Evolutionary conservation across 176 grass and related monocot species (phyloP).

Genomic region (Ampelocalamus luodianensis): DNA sequence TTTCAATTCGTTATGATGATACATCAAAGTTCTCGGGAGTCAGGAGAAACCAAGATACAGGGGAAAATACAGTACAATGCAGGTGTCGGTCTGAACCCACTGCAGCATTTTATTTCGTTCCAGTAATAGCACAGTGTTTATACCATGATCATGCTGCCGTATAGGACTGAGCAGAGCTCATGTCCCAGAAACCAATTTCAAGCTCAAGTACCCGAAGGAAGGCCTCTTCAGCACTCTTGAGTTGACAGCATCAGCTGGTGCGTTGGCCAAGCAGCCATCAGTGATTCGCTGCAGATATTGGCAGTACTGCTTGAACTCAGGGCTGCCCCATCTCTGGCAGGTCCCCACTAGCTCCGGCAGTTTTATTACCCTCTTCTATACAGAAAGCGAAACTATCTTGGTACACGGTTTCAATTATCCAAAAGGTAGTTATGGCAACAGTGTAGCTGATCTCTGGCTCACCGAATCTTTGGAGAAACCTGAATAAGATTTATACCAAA

Average conservation of each 20-base stretch:
- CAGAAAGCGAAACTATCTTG: constrained; percentile 88
- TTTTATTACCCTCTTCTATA: constrained; percentile 63
- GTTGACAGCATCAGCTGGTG: constrained; percentile 45
- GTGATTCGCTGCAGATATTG: constrained; percentile 68
- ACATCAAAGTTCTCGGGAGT: not conserved
- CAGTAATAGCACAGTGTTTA: not conserved
- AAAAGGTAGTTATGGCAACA: constrained; percentile 64
- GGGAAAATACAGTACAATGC: not conserved
- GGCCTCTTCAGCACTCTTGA: constrained; percentile 64
- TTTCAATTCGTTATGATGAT: not conserved
- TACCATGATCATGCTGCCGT: not conserved
- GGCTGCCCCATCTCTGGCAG: constrained; percentile 81
- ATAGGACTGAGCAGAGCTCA: constrained; percentile 57
- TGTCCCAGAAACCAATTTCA: constrained; percentile 90
- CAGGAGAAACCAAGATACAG: not conserved
- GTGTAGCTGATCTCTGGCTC: constrained; percentile 66
- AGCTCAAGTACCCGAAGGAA: constrained; percentile 70
- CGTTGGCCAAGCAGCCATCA: constrained; percentile 65
- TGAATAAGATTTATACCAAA: constrained; percentile 30
- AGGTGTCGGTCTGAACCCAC: not conserved
- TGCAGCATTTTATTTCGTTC: constrained; percentile 36
- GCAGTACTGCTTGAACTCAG: constrained; percentile 77
- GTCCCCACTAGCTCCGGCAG: constrained; percentile 65
- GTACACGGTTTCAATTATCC: constrained; percentile 92
- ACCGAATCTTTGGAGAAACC: constrained; percentile 72